phyloP scores from a whole-genome alignment of 1,284 basidiomycete genomes.

The Marasmius oreades region DNA sequence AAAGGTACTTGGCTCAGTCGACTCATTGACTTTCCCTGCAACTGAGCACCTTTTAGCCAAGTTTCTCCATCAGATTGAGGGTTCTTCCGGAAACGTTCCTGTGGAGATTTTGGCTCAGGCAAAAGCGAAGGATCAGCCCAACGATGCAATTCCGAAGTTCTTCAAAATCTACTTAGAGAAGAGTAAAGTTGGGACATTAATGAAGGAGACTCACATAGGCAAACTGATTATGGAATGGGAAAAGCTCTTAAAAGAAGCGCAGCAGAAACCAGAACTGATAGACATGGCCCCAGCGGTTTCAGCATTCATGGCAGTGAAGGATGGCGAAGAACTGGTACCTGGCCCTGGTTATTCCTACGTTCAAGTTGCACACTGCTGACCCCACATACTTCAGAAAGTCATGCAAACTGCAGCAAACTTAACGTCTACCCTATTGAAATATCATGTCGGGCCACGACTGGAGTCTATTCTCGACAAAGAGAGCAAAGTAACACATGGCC shows the following conservation, averaged over 20 bases:
- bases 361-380: slow-evolving; percentile 12
- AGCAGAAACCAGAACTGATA: slow-evolving; percentile 64
- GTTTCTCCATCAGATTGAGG: slow-evolving; percentile 68
- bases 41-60: slow-evolving; percentile 48
- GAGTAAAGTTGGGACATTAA: slow-evolving; percentile 63
- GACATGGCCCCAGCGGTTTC: slow-evolving; percentile 82
- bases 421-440: slow-evolving; percentile 81
- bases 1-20: slow-evolving; percentile 60
- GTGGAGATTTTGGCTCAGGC: slow-evolving; percentile 70
- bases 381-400: slow-evolving; percentile 55
- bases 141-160: slow-evolving; percentile 65
- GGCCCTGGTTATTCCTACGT: background rate
- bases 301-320: slow-evolving; percentile 82
- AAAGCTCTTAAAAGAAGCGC: slow-evolving; percentile 48
- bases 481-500: slow-evolving; percentile 86
- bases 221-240: slow-evolving; percentile 84
- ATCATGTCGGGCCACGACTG: slow-evolving; percentile 87
- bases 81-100: slow-evolving; percentile 47
- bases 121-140: slow-evolving; percentile 70
- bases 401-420: slow-evolving; percentile 74
- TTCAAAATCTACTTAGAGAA: slow-evolving; percentile 51
- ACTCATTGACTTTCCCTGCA: slow-evolving; percentile 10
- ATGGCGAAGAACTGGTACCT: slow-evolving; percentile 82
- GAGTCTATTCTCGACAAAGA: slow-evolving; percentile 91
- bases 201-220: slow-evolving; percentile 78